These are phyloP conservation scores for Fusarium bulbicola DNA, from an alignment of 2,329 filamentous ascomycete species.

Conservation along the genomic window DNA sequence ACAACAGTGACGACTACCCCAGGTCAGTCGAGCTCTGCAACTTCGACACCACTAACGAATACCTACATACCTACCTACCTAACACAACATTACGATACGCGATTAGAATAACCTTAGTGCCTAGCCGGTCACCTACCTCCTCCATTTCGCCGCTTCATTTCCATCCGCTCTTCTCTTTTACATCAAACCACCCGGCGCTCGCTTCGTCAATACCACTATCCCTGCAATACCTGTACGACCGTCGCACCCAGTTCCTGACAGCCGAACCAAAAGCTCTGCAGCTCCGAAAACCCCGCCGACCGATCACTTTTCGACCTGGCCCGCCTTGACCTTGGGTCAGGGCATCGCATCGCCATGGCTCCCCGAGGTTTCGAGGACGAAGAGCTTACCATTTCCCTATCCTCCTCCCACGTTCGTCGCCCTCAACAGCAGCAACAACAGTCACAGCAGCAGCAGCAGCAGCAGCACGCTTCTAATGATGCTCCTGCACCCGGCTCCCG, in stretches of 20 bases:
- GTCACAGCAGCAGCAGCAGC: constrained; percentile 6
- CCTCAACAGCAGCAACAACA: constrained; percentile 47
- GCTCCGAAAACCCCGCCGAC: constrained; percentile 21
- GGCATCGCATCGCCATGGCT: constrained; percentile 53
- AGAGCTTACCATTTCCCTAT: constrained; percentile 82
- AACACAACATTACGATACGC: not conserved
- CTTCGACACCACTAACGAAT: not conserved
- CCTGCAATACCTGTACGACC: not conserved
- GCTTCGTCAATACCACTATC: not conserved
- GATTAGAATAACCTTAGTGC: not conserved
- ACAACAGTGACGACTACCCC: not conserved
- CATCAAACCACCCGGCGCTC: not conserved
- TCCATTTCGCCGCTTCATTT: constrained; percentile 22
- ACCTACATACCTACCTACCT: not conserved
- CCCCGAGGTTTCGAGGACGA: constrained; percentile 76
- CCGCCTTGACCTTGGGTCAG: constrained; percentile 29
- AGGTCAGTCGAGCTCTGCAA: not conserved
- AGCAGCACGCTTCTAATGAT: constrained; percentile 38
- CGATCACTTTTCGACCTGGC: constrained; percentile 16
- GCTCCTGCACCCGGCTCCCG: constrained; percentile 41
- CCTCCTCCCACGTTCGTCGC: constrained; percentile 70
- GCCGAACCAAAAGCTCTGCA: constrained; percentile 4
- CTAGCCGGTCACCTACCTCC: not conserved
- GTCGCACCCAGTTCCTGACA: not conserved
- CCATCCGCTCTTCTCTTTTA: not conserved